Evolutionary conservation across 2,329 filamentous ascomycete species (phyloP), one percentile per base, ranked within the genome.

Genomic region (Ophiostoma perfectum): DNA sequence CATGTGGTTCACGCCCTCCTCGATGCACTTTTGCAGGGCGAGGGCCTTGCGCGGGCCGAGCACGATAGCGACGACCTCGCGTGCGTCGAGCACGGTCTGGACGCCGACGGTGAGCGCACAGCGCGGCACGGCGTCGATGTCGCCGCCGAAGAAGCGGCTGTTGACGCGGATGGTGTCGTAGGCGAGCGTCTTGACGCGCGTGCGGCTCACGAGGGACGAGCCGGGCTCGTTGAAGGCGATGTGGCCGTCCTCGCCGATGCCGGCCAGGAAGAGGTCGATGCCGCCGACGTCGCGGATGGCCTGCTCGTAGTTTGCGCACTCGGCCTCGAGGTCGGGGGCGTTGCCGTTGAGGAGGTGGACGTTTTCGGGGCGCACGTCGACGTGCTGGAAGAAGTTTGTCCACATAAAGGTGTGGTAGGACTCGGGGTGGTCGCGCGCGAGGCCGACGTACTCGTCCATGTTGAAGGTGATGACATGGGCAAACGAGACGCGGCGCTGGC

Each of bases 391-490:
- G 80, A 93, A 90, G 78, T 92, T 84, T 78, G 87, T 88, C 82
- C 90, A 92, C 90, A 93, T 93, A 81, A 92, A 93, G 74, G 86
- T 88, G 80, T 92, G 90, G 78, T 93, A 93, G 75, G 86, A 90
- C 76, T 92, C 87, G 4, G 90, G 88, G 77, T 93, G 90, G 73
- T 90, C 87, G 71, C 88, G 84, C 27, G 90, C 86, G 65, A 92
- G 83, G 64, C 86, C 88, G 71, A 92, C 88, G 75, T 92, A 92
- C 79, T 92, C 89, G 78, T 92, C 90, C 77, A 78, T 78, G 73
- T 78, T 78, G 81, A 92, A 93, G 3, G 90, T 92, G 72, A 92
- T 82, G 73, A 93, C 89, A 87, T 92, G 83, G 73, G 85, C 85
- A 77, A 78, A 78, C 45, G 74, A 73, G 18, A 78, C 77, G 71